A percentile compares a stretch with the other conserved stretches of the same genome.
phyloP scores from a whole-genome alignment of 202 grass and related monocot species.

The Carex sylvatica region DNA sequence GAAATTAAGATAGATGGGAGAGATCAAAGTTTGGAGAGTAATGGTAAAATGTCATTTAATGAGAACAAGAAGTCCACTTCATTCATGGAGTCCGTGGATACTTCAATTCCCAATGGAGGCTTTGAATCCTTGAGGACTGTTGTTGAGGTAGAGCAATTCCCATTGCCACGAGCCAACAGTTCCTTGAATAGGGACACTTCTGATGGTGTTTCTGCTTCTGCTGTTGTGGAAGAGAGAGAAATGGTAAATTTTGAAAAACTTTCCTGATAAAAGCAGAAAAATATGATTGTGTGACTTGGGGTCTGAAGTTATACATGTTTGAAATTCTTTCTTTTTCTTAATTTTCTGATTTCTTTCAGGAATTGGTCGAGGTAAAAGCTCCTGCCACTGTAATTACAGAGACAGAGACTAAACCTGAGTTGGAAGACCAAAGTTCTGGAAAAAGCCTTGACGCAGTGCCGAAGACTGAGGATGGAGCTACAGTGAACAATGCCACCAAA shows the following conservation, averaged over 20 bases:
- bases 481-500: not conserved
- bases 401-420: conserved; percentile 5
- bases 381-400: not conserved
- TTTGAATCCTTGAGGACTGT: conserved; percentile 16
- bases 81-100: not conserved
- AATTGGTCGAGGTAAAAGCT: conserved; percentile 12
- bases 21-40: conserved; percentile 24
- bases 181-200: conserved; percentile 11
- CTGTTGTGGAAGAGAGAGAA: conserved; percentile 16
- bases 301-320: not conserved
- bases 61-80: conserved; percentile 6
- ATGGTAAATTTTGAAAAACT: conserved; percentile 4
- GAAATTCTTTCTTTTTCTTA: not conserved
- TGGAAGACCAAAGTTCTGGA: not conserved
- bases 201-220: conserved; percentile 11
- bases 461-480: conserved; percentile 9
- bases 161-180: conserved; percentile 8
- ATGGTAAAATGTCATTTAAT: conserved; percentile 12
- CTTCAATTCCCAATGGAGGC: not conserved
- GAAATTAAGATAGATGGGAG: conserved; percentile 18
- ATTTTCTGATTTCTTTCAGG: conserved; percentile 15
- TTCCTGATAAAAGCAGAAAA: not conserved
- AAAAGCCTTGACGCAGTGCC: not conserved
- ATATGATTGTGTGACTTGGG: not conserved
- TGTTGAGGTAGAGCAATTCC: conserved; percentile 31